Percentiles rank a stretch among this genome's conserved stretches.
Evolutionary conservation across 2,329 filamentous ascomycete genomes (phyloP).

Genomic region (Exophiala aquamarina): DNA sequence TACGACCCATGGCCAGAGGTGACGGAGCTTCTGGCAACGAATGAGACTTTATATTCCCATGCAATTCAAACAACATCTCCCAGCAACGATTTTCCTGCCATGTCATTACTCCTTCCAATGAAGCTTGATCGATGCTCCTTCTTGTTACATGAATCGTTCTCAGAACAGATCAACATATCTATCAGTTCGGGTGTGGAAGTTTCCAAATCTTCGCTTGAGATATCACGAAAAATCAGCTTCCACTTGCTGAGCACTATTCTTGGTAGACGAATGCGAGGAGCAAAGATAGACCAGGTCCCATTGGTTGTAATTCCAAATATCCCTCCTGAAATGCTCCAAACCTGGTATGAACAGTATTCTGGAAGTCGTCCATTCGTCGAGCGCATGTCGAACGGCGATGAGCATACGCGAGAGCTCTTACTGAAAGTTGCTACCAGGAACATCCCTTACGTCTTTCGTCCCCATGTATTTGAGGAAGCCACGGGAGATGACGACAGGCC

Average conservation of each 20-base stretch:
- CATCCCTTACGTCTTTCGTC: conserved; percentile 11
- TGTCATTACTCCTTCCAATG: conserved; percentile 21
- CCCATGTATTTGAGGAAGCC: background rate
- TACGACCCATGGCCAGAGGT: conserved; percentile 41
- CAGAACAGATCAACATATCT: background rate
- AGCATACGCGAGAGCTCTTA: too few species aligned
- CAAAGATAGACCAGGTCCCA: conserved; percentile 9
- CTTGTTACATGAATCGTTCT: too few species aligned
- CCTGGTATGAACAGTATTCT: conserved; percentile 13
- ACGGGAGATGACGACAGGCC: background rate
- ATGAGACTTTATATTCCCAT: conserved; percentile 12
- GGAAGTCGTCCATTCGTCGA: conserved; percentile 1
- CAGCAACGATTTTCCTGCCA: conserved; percentile 5
- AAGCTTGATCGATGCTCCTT: conserved; percentile 4
- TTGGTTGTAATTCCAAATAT: conserved; percentile 21
- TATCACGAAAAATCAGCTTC: background rate
- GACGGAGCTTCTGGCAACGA: conserved; percentile 19
- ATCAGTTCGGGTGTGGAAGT: background rate
- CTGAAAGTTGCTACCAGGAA: background rate
- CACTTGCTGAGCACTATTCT: background rate
- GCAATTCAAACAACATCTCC: conserved; percentile 10
- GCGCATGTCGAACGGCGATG: background rate
- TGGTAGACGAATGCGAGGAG: background rate
- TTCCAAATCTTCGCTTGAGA: background rate
- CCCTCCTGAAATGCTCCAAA: background rate